These are phyloP conservation scores for Ophiostoma fasciatum DNA, from an alignment of 2,329 filamentous ascomycete species.

Conservation along the genomic window DNA sequence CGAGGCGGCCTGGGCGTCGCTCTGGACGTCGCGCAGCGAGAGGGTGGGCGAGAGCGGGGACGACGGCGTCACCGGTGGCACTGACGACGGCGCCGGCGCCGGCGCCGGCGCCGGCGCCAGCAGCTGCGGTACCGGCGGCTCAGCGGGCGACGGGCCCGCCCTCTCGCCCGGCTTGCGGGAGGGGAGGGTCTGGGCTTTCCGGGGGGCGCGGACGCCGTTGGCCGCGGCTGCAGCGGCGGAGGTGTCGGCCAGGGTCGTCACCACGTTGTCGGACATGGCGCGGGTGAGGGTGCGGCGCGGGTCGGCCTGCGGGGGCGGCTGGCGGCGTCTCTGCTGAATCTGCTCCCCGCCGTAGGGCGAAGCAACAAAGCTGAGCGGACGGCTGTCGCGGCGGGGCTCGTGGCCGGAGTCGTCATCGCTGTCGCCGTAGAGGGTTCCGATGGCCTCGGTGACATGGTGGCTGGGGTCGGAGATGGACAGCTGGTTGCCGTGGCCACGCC, in stretches of 20 bases:
- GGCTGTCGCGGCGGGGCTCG: slow-evolving; percentile 33
- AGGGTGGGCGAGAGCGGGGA: slow-evolving; percentile 37
- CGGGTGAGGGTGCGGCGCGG: slow-evolving; percentile 27
- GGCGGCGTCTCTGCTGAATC: too few relatives aligned
- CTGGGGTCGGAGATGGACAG: slow-evolving; percentile 69
- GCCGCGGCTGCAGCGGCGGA: slow-evolving; percentile 12
- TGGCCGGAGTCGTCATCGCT: slow-evolving; percentile 45
- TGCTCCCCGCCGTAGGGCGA: slow-evolving; percentile 40
- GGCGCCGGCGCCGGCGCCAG: too few relatives aligned
- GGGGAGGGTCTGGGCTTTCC: slow-evolving; percentile 29
- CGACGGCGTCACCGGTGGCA: slow-evolving; percentile 20
- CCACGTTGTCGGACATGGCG: slow-evolving; percentile 33
- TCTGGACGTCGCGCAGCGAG: slow-evolving; percentile 38
- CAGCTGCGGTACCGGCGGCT: too few relatives aligned
- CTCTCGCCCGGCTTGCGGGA: slow-evolving; percentile 25
- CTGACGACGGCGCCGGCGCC: too few relatives aligned
- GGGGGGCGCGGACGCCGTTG: slow-evolving; percentile 22
- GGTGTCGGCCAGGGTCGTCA: too few relatives aligned
- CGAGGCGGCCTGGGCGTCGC: slow-evolving; percentile 37
- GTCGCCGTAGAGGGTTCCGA: slow-evolving; percentile 79
- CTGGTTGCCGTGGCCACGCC: slow-evolving; percentile 42
- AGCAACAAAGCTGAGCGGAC: slow-evolving; percentile 62
- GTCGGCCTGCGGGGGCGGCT: too few relatives aligned
- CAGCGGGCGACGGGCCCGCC: slow-evolving; percentile 25
- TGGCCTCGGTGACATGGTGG: slow-evolving; percentile 89